Conservation (phyloP, 805 yeast genomes). For the Torulaspora quercuum region DNA sequence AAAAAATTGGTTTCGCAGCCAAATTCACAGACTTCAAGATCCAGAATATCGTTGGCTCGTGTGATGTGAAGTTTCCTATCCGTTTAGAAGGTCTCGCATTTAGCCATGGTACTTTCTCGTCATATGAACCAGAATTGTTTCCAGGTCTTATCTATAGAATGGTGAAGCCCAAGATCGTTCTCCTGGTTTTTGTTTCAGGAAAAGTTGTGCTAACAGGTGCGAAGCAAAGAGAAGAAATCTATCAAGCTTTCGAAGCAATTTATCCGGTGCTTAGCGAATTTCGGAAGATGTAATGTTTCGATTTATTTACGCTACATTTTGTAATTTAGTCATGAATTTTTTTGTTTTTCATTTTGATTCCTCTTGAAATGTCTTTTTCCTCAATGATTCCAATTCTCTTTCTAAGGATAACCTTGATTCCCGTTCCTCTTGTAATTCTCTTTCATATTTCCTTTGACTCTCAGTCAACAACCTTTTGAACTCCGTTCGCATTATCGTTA, state of each 20-base stretch:
- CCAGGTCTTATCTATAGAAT: slow-evolving; percentile 98
- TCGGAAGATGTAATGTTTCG: slow-evolving; percentile 61
- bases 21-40: slow-evolving; percentile 97
- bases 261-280: slow-evolving; percentile 98
- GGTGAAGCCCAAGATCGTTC: slow-evolving; percentile 97
- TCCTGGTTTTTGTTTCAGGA: slow-evolving; percentile 93
- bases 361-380: slow-evolving; percentile 7
- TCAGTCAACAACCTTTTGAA: slow-evolving; percentile 62
- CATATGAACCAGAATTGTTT: slow-evolving; percentile 96
- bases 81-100: slow-evolving; percentile 96
- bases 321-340: slow-evolving; percentile 7
- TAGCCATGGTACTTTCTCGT: slow-evolving; percentile 97
- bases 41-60: slow-evolving; percentile 96
- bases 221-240: slow-evolving; percentile 96
- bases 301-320: slow-evolving; percentile 4
- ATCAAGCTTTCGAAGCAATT: slow-evolving; percentile 96
- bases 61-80: slow-evolving; percentile 98
- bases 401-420: slow-evolving; percentile 47
- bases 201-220: slow-evolving; percentile 98
- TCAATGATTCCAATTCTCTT: slow-evolving; percentile 36
- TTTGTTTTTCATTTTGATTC: no score
- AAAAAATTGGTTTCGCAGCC: slow-evolving; percentile 95
- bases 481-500: slow-evolving; percentile 60
- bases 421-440: slow-evolving; percentile 55
- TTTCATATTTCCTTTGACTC: slow-evolving; percentile 58